Conservation (phyloP, 2,329 filamentous ascomycete species). For the Arthrobotrys entomopaga region DNA sequence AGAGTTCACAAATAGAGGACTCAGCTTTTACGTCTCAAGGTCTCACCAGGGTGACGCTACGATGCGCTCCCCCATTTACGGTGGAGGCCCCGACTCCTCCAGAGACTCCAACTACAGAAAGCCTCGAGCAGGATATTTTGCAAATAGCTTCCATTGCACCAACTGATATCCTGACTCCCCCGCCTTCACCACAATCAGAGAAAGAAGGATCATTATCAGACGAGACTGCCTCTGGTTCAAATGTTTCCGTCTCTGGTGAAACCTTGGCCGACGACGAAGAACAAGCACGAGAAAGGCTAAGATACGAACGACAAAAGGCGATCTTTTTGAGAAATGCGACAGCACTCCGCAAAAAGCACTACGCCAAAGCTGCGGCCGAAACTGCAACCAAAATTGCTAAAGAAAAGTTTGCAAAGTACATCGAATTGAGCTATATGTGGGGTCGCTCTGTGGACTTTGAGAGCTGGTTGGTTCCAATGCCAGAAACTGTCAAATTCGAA, state of each 20-base stretch:
- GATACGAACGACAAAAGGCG: not conserved
- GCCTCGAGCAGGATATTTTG: not conserved
- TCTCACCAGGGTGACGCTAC: too few species aligned
- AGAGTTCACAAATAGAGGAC: too few species aligned
- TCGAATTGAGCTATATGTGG: slow-evolving; percentile 15
- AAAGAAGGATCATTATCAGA: not conserved
- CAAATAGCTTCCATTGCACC: not conserved
- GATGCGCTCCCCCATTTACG: not conserved
- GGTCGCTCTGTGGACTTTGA: slow-evolving; percentile 24
- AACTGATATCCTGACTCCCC: slow-evolving; percentile 5
- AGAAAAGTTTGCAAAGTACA: slow-evolving; percentile 6
- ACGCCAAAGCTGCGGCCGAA: not conserved
- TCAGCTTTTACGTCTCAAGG: too few species aligned
- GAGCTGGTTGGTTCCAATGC: not conserved
- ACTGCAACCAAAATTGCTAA: not conserved
- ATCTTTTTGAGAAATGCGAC: slow-evolving; percentile 19
- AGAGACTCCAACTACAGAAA: not conserved
- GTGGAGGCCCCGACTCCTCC: not conserved
- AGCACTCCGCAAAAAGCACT: slow-evolving; percentile 26
- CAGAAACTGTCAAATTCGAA: slow-evolving; percentile 9
- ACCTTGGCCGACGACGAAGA: not conserved
- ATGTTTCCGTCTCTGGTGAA: not conserved
- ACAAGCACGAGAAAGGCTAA: not conserved
- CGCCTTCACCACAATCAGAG: slow-evolving; percentile 14
- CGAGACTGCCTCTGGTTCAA: not conserved